Percentiles rank a stretch among this genome's conserved stretches.
These are phyloP conservation scores for Flaveria ramosissima DNA, from an alignment of 129 eudicot species.

Conservation along the genomic window DNA sequence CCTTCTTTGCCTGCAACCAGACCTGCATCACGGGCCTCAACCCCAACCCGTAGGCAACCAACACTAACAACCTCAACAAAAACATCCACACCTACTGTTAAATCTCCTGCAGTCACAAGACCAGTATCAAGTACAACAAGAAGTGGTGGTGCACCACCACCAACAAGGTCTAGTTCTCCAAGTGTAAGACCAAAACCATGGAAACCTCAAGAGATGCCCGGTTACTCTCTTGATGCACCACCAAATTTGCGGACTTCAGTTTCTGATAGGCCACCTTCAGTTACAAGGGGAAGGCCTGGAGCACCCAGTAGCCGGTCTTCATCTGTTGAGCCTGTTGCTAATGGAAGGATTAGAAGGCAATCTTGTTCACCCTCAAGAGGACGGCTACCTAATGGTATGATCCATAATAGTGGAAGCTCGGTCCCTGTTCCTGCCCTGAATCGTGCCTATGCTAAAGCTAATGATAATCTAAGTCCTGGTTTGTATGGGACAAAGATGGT, in stretches of 20 bases:
- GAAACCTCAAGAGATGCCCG: constrained; percentile 99
- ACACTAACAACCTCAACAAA: constrained; percentile 44
- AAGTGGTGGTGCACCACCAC: constrained; percentile 34
- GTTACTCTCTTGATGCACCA: constrained; percentile 84
- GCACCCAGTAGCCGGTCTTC: constrained; percentile 75
- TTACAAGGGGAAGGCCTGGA: constrained; percentile 85
- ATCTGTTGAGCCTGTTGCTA: constrained; percentile 72
- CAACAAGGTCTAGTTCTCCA: constrained; percentile 70
- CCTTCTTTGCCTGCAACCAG: constrained; percentile 51
- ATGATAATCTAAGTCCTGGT: constrained; percentile 80
- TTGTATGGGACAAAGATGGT: constrained; percentile 90
- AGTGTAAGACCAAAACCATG: constrained; percentile 74
- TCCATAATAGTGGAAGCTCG: constrained; percentile 75
- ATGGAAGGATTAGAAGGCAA: constrained; percentile 78
- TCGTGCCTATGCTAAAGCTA: constrained; percentile 80
- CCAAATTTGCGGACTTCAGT: constrained; percentile 86
- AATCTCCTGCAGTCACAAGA: constrained; percentile 45
- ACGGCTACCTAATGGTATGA: constrained; percentile 70
- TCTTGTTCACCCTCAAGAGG: constrained; percentile 98
- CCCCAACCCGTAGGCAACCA: constrained; percentile 80
- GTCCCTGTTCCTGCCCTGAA: constrained; percentile 66
- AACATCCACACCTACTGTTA: constrained; percentile 42
- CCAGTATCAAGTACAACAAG: constrained; percentile 44
- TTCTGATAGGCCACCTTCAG: constrained; percentile 76
- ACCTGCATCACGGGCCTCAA: constrained; percentile 64